These are phyloP conservation scores for Asterophora lycoperdoides DNA, from an alignment of 768 basidiomycete species.

Conservation along the genomic window DNA sequence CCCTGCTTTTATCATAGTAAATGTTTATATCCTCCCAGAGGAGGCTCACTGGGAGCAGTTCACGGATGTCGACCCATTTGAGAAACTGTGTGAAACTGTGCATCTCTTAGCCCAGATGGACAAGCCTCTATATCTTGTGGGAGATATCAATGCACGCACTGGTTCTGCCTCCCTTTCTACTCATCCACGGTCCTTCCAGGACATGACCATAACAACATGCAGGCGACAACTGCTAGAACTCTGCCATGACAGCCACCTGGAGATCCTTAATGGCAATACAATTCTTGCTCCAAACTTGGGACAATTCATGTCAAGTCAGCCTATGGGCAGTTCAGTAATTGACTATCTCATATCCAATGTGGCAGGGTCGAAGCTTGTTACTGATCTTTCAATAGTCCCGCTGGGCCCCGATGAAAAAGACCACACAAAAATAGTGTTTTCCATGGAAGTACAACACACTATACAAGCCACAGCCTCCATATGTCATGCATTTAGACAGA, in stretches of 20 bases:
- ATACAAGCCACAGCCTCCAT: too few species aligned
- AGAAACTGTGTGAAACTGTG: not conserved
- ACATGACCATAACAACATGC: not conserved
- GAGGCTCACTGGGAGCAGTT: not conserved
- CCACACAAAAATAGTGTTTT: not conserved
- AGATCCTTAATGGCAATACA: conserved; percentile 1
- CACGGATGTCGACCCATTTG: not conserved
- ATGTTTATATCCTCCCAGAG: conserved; percentile 1
- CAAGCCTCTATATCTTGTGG: not conserved
- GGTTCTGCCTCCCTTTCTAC: not conserved
- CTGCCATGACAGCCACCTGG: not conserved
- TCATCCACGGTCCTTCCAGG: not conserved
- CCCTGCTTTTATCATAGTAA: not conserved
- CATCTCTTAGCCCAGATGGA: not conserved
- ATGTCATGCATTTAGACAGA: too few species aligned
- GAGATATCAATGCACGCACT: conserved; percentile 4
- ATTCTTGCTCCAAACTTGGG: not conserved
- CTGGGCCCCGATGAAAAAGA: not conserved
- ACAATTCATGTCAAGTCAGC: not conserved
- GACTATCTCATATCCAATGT: not conserved
- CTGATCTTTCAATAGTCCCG: not conserved
- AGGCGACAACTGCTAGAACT: not conserved
- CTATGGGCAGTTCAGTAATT: not conserved
- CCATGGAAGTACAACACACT: not conserved
- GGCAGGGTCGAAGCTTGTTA: not conserved